Base-by-base conservation (phyloP, 108 stramenopile genomes). In the Aurantiochytrium sp. region DNA sequence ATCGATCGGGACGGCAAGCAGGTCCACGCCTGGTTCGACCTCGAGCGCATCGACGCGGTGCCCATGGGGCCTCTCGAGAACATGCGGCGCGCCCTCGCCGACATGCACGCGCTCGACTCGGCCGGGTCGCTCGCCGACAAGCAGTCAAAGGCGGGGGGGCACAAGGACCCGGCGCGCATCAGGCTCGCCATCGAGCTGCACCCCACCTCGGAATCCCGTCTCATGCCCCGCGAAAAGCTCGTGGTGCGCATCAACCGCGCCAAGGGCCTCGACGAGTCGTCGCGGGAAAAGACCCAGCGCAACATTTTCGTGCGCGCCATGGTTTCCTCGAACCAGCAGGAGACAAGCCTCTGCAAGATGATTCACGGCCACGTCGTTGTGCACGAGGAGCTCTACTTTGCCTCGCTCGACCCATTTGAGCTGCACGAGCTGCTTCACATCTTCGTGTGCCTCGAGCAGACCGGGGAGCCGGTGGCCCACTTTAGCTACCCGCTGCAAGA, bases 141-240 rank as follows among this genome's bases (percentile, higher is more conserved):
- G n/a, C n/a, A n/a, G n/a, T n/a, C n/a, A n/a, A n/a, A n/a, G n/a
- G n/a, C n/a, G n/a, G n/a, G n/a, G n/a, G n/a, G n/a, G n/a, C 59
- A 10, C 6, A 30, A 65, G 59, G 22, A 12, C 45, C 50, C 21
- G 2, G 21, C 45, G 6, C 73, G 73, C 6, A 6, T 81, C 21
- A 37, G 45, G 17, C 73, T 81, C 27, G 73, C 42, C 27, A 81
- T 81, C 73, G 42, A 81, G 45, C 39, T 81, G 39, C 42, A 48
- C 2, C 73, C 73, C n/a, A 48, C 12, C n/a, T 12, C 73, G 12
- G 73, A 81, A 48, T 22, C 73, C 8, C 73, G 73, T 17, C 45
- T 81, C 27, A 81, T 81, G 73, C 27, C 73, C n/a, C 73, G 30
- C 6, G 73, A 81, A 81, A 81, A 81, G 3, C 73, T 81, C 32